A percentile compares a stretch with the other conserved stretches of the same genome.
Conservation (phyloP, 257 asterid genomes). For the Solanum chiquidenum region DNA sequence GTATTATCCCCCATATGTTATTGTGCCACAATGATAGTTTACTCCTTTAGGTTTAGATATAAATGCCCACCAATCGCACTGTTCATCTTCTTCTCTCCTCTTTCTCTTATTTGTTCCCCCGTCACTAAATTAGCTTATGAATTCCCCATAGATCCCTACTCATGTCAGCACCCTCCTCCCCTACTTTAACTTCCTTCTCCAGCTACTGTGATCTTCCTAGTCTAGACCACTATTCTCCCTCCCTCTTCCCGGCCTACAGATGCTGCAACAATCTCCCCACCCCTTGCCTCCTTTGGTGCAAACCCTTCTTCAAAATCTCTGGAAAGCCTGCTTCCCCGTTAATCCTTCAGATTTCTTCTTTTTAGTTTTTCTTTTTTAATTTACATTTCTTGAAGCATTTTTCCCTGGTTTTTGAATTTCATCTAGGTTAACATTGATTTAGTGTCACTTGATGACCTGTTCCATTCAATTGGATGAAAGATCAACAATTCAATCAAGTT, state of each 20-base stretch:
- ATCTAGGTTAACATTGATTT: background rate
- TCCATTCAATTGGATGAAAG: background rate
- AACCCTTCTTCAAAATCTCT: background rate
- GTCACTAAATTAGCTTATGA: background rate
- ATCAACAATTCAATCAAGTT: background rate
- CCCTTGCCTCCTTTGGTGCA: background rate
- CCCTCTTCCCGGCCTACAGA: background rate
- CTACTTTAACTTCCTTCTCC: background rate
- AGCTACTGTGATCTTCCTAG: background rate
- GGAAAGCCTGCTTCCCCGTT: background rate
- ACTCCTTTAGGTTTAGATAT: background rate
- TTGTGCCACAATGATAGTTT: background rate
- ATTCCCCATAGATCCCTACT: background rate
- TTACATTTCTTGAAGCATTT: background rate
- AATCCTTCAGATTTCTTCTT: background rate
- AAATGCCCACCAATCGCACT: background rate
- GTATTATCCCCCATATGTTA: background rate
- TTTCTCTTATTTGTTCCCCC: background rate
- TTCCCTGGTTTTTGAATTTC: background rate
- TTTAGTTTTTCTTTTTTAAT: background rate
- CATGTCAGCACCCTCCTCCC: background rate
- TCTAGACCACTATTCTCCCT: background rate
- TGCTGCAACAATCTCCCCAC: background rate
- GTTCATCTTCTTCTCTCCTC: background rate
- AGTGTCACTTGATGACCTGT: background rate